Evolutionary conservation across 2,329 filamentous ascomycete species (phyloP).

Genomic region (Apiospora marii): DNA sequence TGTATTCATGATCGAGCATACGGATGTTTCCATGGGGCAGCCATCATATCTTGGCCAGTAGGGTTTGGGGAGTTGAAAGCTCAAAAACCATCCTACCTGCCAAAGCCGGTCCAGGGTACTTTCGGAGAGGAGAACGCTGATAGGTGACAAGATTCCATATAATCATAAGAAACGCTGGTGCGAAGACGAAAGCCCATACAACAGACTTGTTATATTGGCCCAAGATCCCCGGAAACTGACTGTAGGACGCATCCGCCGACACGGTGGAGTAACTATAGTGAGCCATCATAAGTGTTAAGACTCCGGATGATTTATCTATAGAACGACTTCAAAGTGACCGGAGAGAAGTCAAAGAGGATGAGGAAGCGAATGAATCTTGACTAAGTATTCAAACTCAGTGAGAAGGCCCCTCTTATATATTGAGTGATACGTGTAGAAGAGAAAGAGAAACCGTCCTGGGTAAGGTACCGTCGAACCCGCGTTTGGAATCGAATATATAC

Average conservation of each 20-base stretch:
- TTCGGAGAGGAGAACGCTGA: constrained; percentile 17
- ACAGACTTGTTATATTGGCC: not conserved
- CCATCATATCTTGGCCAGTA: not conserved
- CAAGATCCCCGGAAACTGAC: not conserved
- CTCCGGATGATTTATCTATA: not conserved
- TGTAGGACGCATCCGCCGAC: not conserved
- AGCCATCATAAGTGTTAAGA: not conserved
- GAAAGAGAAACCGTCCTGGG: too few species aligned
- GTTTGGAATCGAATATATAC: not conserved
- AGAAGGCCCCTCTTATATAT: not conserved
- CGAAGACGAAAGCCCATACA: not conserved
- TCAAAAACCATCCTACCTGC: constrained; percentile 12
- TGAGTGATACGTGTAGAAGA: not conserved
- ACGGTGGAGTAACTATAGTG: not conserved
- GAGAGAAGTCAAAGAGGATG: not conserved
- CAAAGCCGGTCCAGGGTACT: constrained; percentile 23
- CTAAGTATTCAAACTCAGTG: not conserved
- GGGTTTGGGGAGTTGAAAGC: not conserved
- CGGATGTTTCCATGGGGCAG: not conserved
- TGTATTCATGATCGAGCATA: not conserved
- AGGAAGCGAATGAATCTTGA: not conserved
- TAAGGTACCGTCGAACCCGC: too few species aligned
- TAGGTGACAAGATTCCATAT: constrained; percentile 8
- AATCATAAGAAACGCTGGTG: too few species aligned
- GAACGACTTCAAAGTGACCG: not conserved